Evolutionary conservation across 2,329 filamentous ascomycete species (phyloP).

Genomic region (Sporothrix sp.): DNA sequence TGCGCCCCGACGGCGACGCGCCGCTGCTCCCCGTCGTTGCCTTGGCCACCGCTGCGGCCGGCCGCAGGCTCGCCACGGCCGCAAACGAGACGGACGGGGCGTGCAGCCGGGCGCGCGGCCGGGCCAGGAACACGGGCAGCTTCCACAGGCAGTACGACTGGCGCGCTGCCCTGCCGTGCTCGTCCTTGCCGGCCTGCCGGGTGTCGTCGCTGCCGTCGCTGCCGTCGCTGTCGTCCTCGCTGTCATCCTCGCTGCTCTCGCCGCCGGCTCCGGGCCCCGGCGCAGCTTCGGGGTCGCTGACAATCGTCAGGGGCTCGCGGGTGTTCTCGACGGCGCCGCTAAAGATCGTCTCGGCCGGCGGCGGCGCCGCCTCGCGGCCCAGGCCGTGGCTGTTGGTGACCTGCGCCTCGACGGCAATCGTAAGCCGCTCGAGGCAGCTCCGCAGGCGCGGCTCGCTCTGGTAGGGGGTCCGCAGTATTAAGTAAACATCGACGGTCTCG

Average conservation of each 20-base stretch:
- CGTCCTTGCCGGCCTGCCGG: not conserved
- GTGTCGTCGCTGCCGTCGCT: conserved; percentile 13
- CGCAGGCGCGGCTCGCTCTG: conserved; percentile 47
- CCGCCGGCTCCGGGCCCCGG: conserved; percentile 16
- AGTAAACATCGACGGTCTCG: conserved; percentile 60
- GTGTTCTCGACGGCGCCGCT: conserved; percentile 41
- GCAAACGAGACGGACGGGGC: conserved; percentile 56
- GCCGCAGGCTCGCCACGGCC: conserved; percentile 50
- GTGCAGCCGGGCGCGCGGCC: conserved; percentile 56
- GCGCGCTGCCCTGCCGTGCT: conserved; percentile 23
- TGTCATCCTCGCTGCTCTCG: not conserved
- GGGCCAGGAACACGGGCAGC: conserved; percentile 44
- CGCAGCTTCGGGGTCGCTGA: conserved; percentile 29
- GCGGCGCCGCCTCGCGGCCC: conserved; percentile 34
- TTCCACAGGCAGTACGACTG: conserved; percentile 52
- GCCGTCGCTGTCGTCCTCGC: conserved; percentile 26
- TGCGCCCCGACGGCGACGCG: not conserved
- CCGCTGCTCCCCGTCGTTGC: conserved; percentile 32
- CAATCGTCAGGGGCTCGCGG: conserved; percentile 41
- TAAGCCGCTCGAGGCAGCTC: conserved; percentile 51
- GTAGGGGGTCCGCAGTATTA: conserved; percentile 56
- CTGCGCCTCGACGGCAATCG: conserved; percentile 56
- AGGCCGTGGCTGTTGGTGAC: conserved; percentile 47
- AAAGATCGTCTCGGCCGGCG: conserved; percentile 50
- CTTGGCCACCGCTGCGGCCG: conserved; percentile 34